phyloP scores from a whole-genome alignment of 2,329 filamentous ascomycete genomes.

The Coniella vitis region DNA sequence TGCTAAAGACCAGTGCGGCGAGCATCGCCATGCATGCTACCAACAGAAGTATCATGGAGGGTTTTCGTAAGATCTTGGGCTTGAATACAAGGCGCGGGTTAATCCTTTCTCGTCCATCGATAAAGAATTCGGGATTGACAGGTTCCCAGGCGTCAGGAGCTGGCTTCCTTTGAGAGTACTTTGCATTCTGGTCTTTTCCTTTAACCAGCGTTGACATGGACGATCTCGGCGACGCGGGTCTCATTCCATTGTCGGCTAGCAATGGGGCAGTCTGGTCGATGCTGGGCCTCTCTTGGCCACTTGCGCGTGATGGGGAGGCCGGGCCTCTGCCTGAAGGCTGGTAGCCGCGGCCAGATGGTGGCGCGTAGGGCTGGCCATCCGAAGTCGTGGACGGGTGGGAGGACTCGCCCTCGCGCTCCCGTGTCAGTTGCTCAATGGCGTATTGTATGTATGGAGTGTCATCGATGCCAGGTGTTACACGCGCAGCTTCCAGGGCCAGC shows the following conservation, averaged over 20 bases:
- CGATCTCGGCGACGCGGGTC: slow-evolving; percentile 10
- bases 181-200: slow-evolving; percentile 3
- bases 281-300: slow-evolving; percentile 1
- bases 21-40: slow-evolving; percentile 63
- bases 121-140: slow-evolving; percentile 24
- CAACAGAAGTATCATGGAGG: slow-evolving; percentile 55
- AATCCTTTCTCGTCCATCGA: slow-evolving; percentile 29
- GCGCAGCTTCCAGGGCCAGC: slow-evolving; percentile 40
- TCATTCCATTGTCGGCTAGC: slow-evolving; percentile 5
- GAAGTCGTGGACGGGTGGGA: slow-evolving; percentile 40
- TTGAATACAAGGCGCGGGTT: slow-evolving; percentile 53
- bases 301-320: not conserved
- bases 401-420: slow-evolving; percentile 57
- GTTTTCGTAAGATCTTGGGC: slow-evolving; percentile 62
- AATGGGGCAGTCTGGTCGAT: slow-evolving; percentile 14
- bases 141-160: slow-evolving; percentile 20
- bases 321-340: slow-evolving; percentile 20
- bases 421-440: slow-evolving; percentile 79
- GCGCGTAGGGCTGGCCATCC: slow-evolving; percentile 17
- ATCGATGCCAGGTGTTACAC: slow-evolving; percentile 70
- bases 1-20: slow-evolving; percentile 63
- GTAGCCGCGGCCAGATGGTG: slow-evolving; percentile 36
- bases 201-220: slow-evolving; percentile 16
- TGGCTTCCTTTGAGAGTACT: not conserved
- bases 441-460: slow-evolving; percentile 85